Base-by-base conservation (phyloP, 257 asterid species). In the Gardenia jasminoides region DNA sequence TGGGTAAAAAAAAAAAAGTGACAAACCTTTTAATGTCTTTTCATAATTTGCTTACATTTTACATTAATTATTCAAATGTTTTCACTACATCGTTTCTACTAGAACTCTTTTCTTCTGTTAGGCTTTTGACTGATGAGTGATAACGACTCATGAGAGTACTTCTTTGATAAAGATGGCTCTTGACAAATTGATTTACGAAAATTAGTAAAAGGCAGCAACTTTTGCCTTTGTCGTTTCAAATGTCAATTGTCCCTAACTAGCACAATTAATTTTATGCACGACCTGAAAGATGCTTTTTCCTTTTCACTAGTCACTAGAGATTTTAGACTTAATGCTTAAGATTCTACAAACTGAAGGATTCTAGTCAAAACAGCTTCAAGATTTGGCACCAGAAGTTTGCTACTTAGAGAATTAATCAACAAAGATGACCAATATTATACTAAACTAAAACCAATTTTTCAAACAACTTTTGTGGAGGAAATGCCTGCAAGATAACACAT, bases 401-500 rank as follows among this genome's bases (percentile, higher is more conserved):
- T 28, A 65, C 41, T 70, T 26, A 84, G n/a, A 69, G 24, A 69
- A 83, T 72, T 12, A 90, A 88, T 6, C 90, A 88, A 74, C 94
- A 91, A 70, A 89, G 90, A 7, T 92, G 91, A 36, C 96, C 89
- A 50, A 86, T 85, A 8, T 61, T 28, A 31, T 82, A 89, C 11
- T 85, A 87, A 11, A 82, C 41, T 81, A 76, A 43, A 91, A 89
- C 92, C 94, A 88, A 72, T 81, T 89, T 19, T 82, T 91, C 82
- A 88, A 81, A 83, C 96, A 88, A 1, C 76, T 79, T 59, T 81
- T 91, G 52, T 89, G 94, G 77, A 89, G 88, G 80, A 88, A 87
- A 88, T 91, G 94, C 83, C 86, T 87, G 81, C 94, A 91, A 80
- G 90, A 85, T 64, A 91, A 89, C 83, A 87, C 90, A 77, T 90